These are phyloP conservation scores for Cucurbita ficifolia DNA, from an alignment of 306 rosid species.

Conservation along the genomic window DNA sequence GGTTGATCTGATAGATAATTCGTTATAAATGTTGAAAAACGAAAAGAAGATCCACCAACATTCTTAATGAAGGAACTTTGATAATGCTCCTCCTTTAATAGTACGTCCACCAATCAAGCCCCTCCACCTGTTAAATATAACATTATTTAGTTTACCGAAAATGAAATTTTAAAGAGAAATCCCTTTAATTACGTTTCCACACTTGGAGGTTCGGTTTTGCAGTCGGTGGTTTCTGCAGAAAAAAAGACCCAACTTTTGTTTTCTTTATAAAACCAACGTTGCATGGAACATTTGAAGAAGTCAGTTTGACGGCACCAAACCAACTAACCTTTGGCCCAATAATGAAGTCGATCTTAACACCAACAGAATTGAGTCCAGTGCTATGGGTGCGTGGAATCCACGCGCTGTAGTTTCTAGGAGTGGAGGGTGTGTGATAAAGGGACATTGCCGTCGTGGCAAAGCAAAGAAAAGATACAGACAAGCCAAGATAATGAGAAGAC, in stretches of 20 bases:
- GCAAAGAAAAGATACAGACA: background rate
- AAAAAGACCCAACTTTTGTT: background rate
- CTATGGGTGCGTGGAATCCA: background rate
- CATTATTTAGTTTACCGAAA: no score
- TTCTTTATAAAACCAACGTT: background rate
- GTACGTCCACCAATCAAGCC: no score
- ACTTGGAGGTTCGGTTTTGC: background rate
- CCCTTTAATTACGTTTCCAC: background rate
- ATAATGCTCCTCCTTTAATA: no score
- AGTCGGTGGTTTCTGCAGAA: background rate
- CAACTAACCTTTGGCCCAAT: background rate
- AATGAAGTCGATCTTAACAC: background rate
- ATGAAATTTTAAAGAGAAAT: no score
- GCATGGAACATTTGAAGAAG: background rate
- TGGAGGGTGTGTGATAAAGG: background rate
- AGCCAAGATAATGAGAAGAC: background rate
- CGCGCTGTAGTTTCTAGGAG: conserved; percentile 2
- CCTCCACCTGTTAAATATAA: no score
- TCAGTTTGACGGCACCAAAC: background rate
- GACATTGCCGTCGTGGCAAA: background rate
- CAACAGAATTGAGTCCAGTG: background rate
- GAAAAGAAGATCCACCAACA: no score
- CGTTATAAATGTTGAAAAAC: no score
- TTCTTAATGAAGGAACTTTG: no score
- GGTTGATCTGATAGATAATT: no score